Evolutionary conservation across 1,284 basidiomycete genomes (phyloP), one percentile per base, ranked within the genome.

Genomic region (Microbotryum scabiosae): DNA sequence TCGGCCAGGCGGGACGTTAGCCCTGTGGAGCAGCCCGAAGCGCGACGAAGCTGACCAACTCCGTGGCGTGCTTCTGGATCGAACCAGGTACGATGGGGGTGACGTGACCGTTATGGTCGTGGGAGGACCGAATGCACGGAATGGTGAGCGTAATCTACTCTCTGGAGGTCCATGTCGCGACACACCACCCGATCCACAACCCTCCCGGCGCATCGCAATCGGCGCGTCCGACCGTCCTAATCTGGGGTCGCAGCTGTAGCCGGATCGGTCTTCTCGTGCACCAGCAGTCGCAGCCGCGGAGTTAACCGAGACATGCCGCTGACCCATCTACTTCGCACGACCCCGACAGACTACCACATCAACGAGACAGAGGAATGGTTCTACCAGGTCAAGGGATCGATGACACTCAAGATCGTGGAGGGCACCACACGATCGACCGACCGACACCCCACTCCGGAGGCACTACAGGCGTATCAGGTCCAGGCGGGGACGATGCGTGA

Each of bases 341-440:
- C 36, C 10, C 36, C 14, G n/a, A 18, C 61, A 71, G 91, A 97
- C 74, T 96, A 90, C 72, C 91, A 96, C 75, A 78, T 94, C 54
- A 96, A 96, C 74, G 85, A 92, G 75, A 94, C 91, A 3, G 90
- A 96, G 85, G 92, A 96, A 77, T 96, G 90, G 90, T 96, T 96
- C 75, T 94, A 91, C 76, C 92, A 97, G 74, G 82, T 92, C 78
- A 89, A 91, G 51, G 70, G 70, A 14, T 59, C 61, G 32, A 71
- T 71, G 70, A 68, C 66, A 3, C 63, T 70, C 43, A 67, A 70
- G 45, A 59, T 72, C 20, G 60, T 72, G 28, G 71, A 72, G 51
- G 54, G 60, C 30, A 56, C 65, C 2, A 55, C 25, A 6, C 48
- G 52, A 4, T 25, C 28, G 18, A 18, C 26, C 12, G 45, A 51